phyloP scores from a whole-genome alignment of 1,284 basidiomycete genomes.

The Chalciporus sp. region DNA sequence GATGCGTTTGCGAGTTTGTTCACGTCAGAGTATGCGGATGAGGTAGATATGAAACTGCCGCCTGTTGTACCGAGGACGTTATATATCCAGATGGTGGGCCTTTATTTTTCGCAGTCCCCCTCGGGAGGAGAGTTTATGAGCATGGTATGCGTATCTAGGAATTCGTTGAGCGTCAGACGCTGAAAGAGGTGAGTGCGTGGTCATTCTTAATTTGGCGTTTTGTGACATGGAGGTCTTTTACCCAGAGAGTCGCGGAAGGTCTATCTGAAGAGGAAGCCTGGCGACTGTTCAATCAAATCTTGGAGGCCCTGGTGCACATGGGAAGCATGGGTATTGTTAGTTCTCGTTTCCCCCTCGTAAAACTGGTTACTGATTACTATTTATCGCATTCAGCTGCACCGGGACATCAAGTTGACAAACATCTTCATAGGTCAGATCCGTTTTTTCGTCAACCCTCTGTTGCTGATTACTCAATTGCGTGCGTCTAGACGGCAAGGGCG shows the following conservation, averaged over 20 bases:
- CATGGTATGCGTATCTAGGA: slow-evolving; percentile 49
- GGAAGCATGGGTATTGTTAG: slow-evolving; percentile 79
- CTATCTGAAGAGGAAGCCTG: slow-evolving; percentile 85
- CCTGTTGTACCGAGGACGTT: slow-evolving; percentile 62
- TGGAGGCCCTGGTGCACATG: slow-evolving; percentile 95
- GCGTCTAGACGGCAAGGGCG: slow-evolving; percentile 75
- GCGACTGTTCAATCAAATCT: slow-evolving; percentile 87
- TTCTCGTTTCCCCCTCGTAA: neutral
- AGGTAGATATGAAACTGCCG: slow-evolving; percentile 32
- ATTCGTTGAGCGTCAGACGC: slow-evolving; percentile 85
- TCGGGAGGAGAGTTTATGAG: too few species aligned
- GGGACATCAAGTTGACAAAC: slow-evolving; percentile 92
- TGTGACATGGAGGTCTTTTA: neutral
- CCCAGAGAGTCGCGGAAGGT: slow-evolving; percentile 76
- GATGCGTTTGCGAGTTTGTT: slow-evolving; percentile 43
- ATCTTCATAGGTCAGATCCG: slow-evolving; percentile 78
- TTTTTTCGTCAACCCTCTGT: neutral
- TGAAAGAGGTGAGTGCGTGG: slow-evolving; percentile 61
- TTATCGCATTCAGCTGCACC: slow-evolving; percentile 60
- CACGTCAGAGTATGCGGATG: slow-evolving; percentile 29
- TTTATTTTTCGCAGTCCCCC: too few species aligned
- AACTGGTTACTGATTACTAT: slow-evolving; percentile 1
- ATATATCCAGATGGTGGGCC: slow-evolving; percentile 86
- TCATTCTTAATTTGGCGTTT: neutral
- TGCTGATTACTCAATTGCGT: neutral